These are phyloP conservation scores for Spatholobus suberectus DNA, from an alignment of 306 rosid genomes.

Conservation along the genomic window DNA sequence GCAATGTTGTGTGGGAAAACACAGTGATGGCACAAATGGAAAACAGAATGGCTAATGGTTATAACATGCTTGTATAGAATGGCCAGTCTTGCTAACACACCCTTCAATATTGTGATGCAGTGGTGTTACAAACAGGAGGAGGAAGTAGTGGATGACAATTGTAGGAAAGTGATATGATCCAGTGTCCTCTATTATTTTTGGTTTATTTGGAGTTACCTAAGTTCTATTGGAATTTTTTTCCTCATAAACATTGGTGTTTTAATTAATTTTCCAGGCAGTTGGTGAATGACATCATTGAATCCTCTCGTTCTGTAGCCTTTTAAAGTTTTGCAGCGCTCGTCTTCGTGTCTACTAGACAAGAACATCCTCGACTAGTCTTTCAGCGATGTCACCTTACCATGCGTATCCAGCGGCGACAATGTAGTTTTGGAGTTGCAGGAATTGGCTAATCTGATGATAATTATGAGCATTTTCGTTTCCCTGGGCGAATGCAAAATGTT, in stretches of 20 bases:
- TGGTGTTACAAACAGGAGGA: constrained; percentile 38
- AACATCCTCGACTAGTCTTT: not conserved
- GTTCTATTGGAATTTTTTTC: constrained; percentile 41
- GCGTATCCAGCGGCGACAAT: not conserved
- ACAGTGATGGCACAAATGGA: constrained; percentile 33
- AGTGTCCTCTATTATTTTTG: constrained; percentile 34
- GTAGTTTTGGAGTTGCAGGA: constrained; percentile 2
- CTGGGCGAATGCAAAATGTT: not conserved
- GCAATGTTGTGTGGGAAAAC: constrained; percentile 63
- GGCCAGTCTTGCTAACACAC: constrained; percentile 55
- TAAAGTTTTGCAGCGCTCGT: constrained; percentile 7
- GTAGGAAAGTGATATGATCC: constrained; percentile 44
- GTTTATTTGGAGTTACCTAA: constrained; percentile 22
- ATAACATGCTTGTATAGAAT: constrained; percentile 58
- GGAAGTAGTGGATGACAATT: constrained; percentile 50
- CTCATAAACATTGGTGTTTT: constrained; percentile 42
- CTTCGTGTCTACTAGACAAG: not conserved
- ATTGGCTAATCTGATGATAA: not conserved
- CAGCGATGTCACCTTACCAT: not conserved
- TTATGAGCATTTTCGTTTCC: not conserved
- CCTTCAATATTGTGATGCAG: constrained; percentile 54
- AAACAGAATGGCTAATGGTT: constrained; percentile 55
- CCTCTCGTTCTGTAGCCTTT: constrained; percentile 6
- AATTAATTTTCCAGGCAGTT: constrained; percentile 13
- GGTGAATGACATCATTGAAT: constrained; percentile 34